Evolutionary conservation across 345 rosid genomes (phyloP), one percentile per base, ranked within the genome.

Genomic region (Leavenworthia alabamica): DNA sequence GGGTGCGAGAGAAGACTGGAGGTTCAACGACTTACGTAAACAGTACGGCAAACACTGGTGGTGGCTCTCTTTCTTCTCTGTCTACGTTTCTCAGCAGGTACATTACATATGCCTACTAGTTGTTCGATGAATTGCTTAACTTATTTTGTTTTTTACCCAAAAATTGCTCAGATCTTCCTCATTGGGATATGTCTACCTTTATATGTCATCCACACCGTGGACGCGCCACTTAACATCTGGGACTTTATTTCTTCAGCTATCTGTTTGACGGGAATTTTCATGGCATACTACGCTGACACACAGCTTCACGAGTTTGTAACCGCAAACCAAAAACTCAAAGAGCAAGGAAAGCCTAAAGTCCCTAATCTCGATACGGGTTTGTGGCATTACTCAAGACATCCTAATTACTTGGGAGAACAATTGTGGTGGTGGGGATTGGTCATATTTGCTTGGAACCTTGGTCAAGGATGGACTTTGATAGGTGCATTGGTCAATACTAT

Each of bases 361-460:
- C 86, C 82, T 4, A 78, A 70, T 65, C 89, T 92, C n/a, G 89
- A 92, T 55, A 59, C 75, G 35, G 97, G 96, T 35, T 73, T 92
- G 72, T 92, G 99, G 97, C 39, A 29, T 44, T 80, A 85, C 70
- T 89, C 94, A 0, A 79, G 99, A 26, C 99, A 92, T 72, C 99
- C 99, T 27, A 92, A 92, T 81, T 92, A 92, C 74, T 82, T 92
- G 36, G 97, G 97, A 8, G 99, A 92, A 70, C 97, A 85, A 62
- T 23, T 92, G 50, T 92, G 96, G 99, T 92, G 99, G 99, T 89
- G 97, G 99, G 97, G 99, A 19, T 58, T 89, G 13, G 96, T 67
- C 41, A 24, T 92, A 20, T 85, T 83, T 64, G 89, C 97, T 13
- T 89, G 94, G 93, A 89, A 82, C 72, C 74, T 92, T 56, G 94